Conservation (phyloP, 169 alveolate species). For the Plasmodium coatneyi region DNA sequence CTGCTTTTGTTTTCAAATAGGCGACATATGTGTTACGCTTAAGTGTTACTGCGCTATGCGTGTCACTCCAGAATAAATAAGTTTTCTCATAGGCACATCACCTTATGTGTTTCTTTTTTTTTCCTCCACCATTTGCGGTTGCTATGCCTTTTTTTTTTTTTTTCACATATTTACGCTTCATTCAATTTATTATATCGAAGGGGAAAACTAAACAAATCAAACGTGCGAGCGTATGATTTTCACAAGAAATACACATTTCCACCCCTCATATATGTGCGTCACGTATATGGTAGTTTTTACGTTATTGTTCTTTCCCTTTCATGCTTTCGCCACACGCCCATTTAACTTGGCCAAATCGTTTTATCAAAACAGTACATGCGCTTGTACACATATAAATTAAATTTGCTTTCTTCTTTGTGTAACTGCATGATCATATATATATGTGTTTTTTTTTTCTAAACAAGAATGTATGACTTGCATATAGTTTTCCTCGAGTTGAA, state of each 20-base stretch:
- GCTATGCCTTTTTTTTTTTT: neutral
- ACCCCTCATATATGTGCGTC: neutral
- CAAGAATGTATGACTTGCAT: neutral
- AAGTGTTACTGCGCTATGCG: neutral
- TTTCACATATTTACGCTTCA: neutral
- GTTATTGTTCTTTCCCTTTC: neutral
- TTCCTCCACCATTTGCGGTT: neutral
- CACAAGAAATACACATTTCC: neutral
- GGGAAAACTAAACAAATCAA: neutral
- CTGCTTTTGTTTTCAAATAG: neutral
- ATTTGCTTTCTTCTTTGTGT: neutral
- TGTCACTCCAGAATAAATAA: neutral
- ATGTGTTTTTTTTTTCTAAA: neutral
- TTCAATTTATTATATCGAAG: neutral
- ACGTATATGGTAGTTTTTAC: neutral
- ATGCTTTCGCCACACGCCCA: neutral
- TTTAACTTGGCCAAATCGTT: neutral
- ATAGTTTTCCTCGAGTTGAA: neutral
- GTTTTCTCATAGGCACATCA: neutral
- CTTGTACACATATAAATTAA: neutral
- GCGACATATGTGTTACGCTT: neutral
- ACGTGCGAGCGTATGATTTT: neutral
- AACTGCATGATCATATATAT: neutral
- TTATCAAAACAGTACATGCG: neutral
- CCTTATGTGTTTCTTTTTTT: neutral